These are phyloP conservation scores for Penicillium riverlandense DNA, from an alignment of 495 filamentous ascomycete genomes.

Conservation along the genomic window DNA sequence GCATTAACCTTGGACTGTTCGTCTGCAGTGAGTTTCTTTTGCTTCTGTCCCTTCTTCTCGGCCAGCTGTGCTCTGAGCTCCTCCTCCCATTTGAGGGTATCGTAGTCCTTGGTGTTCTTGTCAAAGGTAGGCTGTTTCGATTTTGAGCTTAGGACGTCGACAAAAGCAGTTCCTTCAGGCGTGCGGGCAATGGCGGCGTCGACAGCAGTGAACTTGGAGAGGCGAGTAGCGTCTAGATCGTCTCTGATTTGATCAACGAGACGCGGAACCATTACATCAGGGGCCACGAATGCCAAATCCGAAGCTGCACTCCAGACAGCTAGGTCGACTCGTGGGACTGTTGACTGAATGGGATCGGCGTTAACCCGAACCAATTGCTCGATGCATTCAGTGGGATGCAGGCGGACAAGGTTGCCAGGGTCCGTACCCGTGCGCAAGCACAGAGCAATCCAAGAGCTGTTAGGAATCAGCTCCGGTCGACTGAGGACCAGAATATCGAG, in stretches of 20 bases:
- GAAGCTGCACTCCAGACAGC: constrained; percentile 78
- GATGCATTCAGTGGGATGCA: constrained; percentile 42
- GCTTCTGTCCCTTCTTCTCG: constrained; percentile 81
- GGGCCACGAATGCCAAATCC: constrained; percentile 89
- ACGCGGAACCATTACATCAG: constrained; percentile 67
- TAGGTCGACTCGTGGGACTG: constrained; percentile 40
- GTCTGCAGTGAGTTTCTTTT: constrained; percentile 82
- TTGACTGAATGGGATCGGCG: constrained; percentile 34
- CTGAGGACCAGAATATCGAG: constrained; percentile 71
- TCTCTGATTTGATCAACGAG: constrained; percentile 64
- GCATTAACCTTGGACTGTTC: constrained; percentile 86
- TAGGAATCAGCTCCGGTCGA: constrained; percentile 68
- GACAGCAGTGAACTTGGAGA: constrained; percentile 65
- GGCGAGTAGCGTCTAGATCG: constrained; percentile 59
- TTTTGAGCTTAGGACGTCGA: constrained; percentile 84
- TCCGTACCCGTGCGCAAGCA: constrained; percentile 74
- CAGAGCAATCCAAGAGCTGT: constrained; percentile 77
- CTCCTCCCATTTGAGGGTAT: constrained; percentile 94
- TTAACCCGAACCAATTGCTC: constrained; percentile 32
- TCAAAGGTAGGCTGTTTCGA: constrained; percentile 55
- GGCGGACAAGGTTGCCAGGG: constrained; percentile 66
- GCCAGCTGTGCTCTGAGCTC: constrained; percentile 84
- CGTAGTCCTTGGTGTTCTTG: constrained; percentile 86
- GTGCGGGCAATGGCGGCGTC: constrained; percentile 90
- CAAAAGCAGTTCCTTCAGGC: constrained; percentile 75